Evolutionary conservation across 345 rosid species (phyloP).

Genomic region (Syzygium jambos): DNA sequence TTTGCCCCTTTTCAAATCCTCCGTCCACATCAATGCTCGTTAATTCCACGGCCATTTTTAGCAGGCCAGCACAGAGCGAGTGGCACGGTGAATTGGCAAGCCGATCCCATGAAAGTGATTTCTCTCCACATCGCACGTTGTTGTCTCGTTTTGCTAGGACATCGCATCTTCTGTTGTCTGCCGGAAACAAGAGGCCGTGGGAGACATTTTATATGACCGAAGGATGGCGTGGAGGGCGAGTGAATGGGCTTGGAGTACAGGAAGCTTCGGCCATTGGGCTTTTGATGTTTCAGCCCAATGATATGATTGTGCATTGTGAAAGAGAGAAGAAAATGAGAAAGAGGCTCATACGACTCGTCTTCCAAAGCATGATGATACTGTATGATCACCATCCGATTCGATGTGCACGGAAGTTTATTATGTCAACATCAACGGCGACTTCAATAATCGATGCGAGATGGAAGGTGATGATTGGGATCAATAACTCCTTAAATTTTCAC

Average conservation of each 20-base stretch:
- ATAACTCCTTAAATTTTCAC: neutral
- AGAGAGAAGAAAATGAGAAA: neutral
- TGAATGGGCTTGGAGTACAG: neutral
- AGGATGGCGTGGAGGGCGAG: neutral
- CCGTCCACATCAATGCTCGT: neutral
- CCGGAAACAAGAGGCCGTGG: neutral
- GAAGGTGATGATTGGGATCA: neutral
- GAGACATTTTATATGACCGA: neutral
- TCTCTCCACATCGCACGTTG: neutral
- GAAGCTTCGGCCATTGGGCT: neutral
- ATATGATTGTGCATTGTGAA: accelerated
- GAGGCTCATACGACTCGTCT: neutral
- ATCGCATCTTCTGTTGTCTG: neutral
- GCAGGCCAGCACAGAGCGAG: neutral
- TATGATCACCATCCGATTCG: neutral
- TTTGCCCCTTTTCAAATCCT: neutral
- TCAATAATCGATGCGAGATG: neutral
- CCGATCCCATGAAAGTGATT: neutral
- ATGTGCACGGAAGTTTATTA: neutral
- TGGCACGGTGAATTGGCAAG: neutral
- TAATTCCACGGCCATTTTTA: neutral
- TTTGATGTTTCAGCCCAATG: neutral
- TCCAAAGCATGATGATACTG: neutral
- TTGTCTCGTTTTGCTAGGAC: neutral
- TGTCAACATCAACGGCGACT: neutral